Percentiles rank a stretch among this genome's conserved stretches.
phyloP scores from a whole-genome alignment of 2,329 filamentous ascomycete genomes.

The Chrysoporthe deuterocubensis region DNA sequence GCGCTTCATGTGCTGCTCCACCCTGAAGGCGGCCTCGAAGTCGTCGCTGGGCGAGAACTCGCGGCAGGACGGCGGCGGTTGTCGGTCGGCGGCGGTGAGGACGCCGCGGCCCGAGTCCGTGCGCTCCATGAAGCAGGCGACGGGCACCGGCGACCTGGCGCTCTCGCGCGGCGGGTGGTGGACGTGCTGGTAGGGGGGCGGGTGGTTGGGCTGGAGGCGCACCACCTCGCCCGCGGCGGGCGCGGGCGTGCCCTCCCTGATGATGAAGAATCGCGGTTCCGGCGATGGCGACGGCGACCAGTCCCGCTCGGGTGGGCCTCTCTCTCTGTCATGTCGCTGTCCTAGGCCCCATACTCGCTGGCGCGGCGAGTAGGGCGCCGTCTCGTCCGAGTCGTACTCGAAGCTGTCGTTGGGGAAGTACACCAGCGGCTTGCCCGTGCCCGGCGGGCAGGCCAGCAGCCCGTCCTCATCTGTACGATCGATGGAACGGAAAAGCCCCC shows the following conservation, averaged over 20 bases:
- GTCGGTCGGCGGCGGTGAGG: conserved; percentile 43
- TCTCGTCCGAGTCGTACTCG: conserved; percentile 24
- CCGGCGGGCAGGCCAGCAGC: background rate
- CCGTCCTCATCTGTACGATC: conserved; percentile 22
- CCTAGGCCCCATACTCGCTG: conserved; percentile 18
- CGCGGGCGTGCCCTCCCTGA: conserved; percentile 35
- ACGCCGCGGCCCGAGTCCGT: conserved; percentile 56
- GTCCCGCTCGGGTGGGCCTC: conserved; percentile 18
- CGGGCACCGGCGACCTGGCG: conserved; percentile 17
- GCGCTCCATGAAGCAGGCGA: conserved; percentile 46
- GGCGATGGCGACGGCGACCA: conserved; percentile 22
- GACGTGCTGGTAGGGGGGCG: conserved; percentile 15
- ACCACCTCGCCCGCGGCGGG: background rate
- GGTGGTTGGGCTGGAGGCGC: conserved; percentile 28
- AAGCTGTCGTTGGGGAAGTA: conserved; percentile 15
- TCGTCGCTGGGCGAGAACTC: conserved; percentile 49
- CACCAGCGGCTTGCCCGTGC: conserved; percentile 14
- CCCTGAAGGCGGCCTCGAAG: conserved; percentile 51
- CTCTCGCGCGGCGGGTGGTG: conserved; percentile 14
- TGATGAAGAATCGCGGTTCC: conserved; percentile 37
- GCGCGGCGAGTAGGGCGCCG: conserved; percentile 9
- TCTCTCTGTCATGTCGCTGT: conserved; percentile 21
- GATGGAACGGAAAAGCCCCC: conserved; percentile 33
- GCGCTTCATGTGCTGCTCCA: conserved; percentile 49
- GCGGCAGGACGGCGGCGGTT: conserved; percentile 34